Evolutionary conservation across 495 filamentous ascomycete genomes (phyloP).

Genomic region (Xylaria acuta): DNA sequence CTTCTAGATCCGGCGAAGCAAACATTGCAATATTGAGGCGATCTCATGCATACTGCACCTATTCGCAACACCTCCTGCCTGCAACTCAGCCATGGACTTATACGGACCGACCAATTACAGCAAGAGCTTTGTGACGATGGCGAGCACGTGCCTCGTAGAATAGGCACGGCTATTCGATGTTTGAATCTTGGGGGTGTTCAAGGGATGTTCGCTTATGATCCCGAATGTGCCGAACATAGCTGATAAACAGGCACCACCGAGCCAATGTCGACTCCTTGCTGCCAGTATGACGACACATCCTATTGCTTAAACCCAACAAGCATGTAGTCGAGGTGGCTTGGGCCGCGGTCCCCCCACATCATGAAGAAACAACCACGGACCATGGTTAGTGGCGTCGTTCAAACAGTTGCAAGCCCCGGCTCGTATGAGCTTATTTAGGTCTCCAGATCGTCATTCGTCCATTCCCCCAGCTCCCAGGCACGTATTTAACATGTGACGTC

Average conservation of each 20-base stretch:
- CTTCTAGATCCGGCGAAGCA: not conserved
- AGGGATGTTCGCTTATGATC: not conserved
- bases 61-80: not conserved
- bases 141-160: not conserved
- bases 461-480: not conserved
- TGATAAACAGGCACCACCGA: slow-evolving; percentile 1
- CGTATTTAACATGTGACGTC: slow-evolving; percentile 7
- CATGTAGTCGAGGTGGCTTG: slow-evolving; percentile 1
- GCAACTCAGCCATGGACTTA: not conserved
- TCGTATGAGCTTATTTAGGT: slow-evolving; percentile 9
- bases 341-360: not conserved
- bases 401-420: not conserved
- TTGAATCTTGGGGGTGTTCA: not conserved
- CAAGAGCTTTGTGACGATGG: not conserved
- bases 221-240: slow-evolving; percentile 2
- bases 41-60: not conserved
- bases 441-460: not conserved
- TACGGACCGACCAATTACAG: not conserved
- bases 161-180: not conserved
- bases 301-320: not conserved
- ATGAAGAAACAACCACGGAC: not conserved
- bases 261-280: not conserved
- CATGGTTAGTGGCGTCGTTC: not conserved
- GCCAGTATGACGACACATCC: not conserved
- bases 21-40: not conserved